Conservation (phyloP, 257 asterid genomes). For the Euphrasia confusa region DNA sequence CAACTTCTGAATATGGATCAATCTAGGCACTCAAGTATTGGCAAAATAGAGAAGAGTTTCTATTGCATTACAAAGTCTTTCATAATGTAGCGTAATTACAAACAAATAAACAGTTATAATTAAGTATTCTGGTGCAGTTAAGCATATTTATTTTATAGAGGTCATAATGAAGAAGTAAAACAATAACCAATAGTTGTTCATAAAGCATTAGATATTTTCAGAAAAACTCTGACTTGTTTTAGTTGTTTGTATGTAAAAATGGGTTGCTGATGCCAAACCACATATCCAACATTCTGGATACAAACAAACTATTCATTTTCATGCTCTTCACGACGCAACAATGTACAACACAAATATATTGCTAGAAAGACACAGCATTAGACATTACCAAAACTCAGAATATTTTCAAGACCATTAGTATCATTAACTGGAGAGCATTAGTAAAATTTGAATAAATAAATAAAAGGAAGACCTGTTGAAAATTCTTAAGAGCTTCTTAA, state of each 20-base stretch:
- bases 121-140: background rate
- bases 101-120: background rate
- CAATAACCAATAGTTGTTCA: background rate
- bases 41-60: background rate
- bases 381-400: constrained; percentile 7
- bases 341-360: background rate
- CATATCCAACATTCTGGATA: background rate
- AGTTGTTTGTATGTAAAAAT: background rate
- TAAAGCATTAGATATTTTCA: constrained; percentile 20
- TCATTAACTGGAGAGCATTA: constrained; percentile 2
- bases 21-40: constrained; percentile 1
- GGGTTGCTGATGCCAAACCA: constrained; percentile 17
- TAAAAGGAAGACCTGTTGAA: constrained; percentile 64
- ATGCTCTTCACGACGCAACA: constrained; percentile 6
- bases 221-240: too few relatives aligned
- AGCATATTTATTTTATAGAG: background rate
- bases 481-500: constrained; percentile 90
- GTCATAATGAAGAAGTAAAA: background rate
- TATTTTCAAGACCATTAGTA: background rate
- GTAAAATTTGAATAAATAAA: background rate
- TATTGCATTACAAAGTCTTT: background rate
- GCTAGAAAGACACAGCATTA: background rate
- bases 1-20: constrained; percentile 2
- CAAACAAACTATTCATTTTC: constrained; percentile 2
- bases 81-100: background rate